Percentiles rank a stretch among this genome's conserved stretches.
Conservation (phyloP, 1,284 basidiomycete genomes). For the Sporisorium sorghi region DNA sequence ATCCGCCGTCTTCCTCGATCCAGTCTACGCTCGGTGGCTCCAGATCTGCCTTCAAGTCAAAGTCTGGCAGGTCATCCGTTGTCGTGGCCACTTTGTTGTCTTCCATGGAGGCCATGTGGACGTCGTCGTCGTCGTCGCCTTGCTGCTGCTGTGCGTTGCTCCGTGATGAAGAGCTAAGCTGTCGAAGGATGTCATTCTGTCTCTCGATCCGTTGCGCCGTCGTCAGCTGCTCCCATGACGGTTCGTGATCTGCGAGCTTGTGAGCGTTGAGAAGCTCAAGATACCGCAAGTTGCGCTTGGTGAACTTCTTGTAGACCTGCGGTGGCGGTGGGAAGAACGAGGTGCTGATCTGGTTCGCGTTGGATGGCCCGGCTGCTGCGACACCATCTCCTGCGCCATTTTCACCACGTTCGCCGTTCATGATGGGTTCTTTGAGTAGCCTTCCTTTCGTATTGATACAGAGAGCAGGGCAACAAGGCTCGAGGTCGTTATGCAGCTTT, state of each 20-base stretch:
- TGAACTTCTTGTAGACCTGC: constrained; percentile 54
- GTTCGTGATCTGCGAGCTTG: constrained; percentile 19
- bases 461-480: background rate
- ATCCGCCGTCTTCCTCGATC: constrained; percentile 68
- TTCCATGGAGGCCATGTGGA: constrained; percentile 14
- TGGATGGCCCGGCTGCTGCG: constrained; percentile 26
- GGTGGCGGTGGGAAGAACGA: constrained; percentile 64
- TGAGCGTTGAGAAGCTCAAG: constrained; percentile 45
- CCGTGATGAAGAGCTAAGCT: background rate
- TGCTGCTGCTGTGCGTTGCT: background rate
- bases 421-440: background rate
- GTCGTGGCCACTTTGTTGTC: background rate
- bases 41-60: constrained; percentile 54
- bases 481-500: background rate
- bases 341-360: constrained; percentile 50
- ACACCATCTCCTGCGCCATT: constrained; percentile 1
- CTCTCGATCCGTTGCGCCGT: constrained; percentile 26
- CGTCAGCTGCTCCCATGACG: constrained; percentile 31
- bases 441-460: background rate
- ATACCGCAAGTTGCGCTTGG: constrained; percentile 49
- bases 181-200: constrained; percentile 30
- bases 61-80: constrained; percentile 34
- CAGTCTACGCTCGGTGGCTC: constrained; percentile 60
- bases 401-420: constrained; percentile 31
- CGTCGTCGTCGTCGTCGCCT: constrained; percentile 16